Evolutionary conservation across 2,329 filamentous ascomycete genomes (phyloP), one percentile per base, ranked within the genome.

Genomic region (Tolypocladium endophyticum): DNA sequence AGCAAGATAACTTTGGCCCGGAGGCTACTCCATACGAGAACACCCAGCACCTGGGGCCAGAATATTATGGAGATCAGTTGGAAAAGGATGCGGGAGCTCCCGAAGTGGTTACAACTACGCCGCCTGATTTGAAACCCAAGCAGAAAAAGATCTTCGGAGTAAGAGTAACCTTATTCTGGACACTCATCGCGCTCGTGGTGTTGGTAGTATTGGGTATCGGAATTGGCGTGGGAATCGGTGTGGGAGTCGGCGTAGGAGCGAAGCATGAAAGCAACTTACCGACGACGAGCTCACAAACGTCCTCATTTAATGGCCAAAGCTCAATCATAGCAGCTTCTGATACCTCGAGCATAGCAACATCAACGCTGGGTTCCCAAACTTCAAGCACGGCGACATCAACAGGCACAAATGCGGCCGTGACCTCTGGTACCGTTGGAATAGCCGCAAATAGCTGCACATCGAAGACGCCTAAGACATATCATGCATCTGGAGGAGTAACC

Each of bases 381-480:
- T 23, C 35, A 16, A 33, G 39, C 25, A n/a, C 56, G 20, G 6
- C 18, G 8, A 18, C 30, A 30, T 47, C 43, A 8, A 47, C 43
- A 30, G 35, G n/a, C 20, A 18, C 39, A n/a, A 43, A 43, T 25
- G 20, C 39, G 9, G n/a, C 56, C 18, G 61, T 59, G 23, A 64
- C 61, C 20, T 61, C 62, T 20, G 61, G 62, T 4, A 64, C 61
- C 4, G 9, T 41, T n/a, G 62, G 62, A 28, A 11, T 62, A 2
- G 56, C 61, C 3, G 61, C 50, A 30, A 64, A 64, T 56, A 62
- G 59, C 57, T 64, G 62, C 59, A 61, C 25, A 38, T 61, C 56
- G 41, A 56, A 53, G 39, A 54, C 47, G 23, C 62, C 62, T 23
- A 58, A 56, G 52, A 61, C 62, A 20, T 61, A 61, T 53, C 25